These are phyloP conservation scores for Bryopsis sp. DNA, from an alignment of 139 green algal species.

Conservation along the genomic window DNA sequence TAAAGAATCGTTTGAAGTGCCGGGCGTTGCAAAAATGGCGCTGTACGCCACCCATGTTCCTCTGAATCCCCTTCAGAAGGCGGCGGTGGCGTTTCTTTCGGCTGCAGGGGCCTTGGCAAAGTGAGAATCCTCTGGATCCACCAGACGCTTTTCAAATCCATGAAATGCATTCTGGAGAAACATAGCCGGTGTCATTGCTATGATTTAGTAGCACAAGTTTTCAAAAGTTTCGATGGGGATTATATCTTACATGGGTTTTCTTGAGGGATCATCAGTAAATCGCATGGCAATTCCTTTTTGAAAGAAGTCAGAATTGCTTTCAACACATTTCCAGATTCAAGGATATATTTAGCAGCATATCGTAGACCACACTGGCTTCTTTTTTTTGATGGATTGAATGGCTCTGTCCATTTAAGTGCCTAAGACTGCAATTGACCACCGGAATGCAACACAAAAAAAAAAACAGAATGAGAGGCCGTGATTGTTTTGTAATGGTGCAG, in stretches of 20 bases:
- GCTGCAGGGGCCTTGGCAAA: slow-evolving; percentile 43
- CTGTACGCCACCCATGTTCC: slow-evolving; percentile 44
- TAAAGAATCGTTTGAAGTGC: too few relatives aligned
- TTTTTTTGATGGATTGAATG: background rate
- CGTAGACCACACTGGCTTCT: background rate
- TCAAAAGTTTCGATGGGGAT: background rate
- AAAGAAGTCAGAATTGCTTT: too few relatives aligned
- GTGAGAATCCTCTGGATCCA: slow-evolving; percentile 19
- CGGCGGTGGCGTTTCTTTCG: slow-evolving; percentile 44
- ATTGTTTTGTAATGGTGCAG: slow-evolving; percentile 16
- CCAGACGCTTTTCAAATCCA: background rate
- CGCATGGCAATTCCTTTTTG: background rate
- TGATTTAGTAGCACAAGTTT: background rate
- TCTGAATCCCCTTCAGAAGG: slow-evolving; percentile 51
- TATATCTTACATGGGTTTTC: background rate
- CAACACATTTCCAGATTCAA: background rate
- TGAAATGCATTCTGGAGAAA: too few relatives aligned
- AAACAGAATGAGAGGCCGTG: background rate
- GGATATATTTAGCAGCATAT: background rate
- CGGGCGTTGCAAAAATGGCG: too few relatives aligned
- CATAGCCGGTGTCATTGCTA: background rate
- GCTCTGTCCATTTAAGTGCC: background rate
- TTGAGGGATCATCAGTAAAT: background rate
- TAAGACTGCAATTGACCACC: background rate
- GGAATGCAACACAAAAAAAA: background rate